Percentiles rank a stretch among this genome's conserved stretches.
phyloP scores from a whole-genome alignment of 1,139 yeast genomes.

The Candida sanyaensis region DNA sequence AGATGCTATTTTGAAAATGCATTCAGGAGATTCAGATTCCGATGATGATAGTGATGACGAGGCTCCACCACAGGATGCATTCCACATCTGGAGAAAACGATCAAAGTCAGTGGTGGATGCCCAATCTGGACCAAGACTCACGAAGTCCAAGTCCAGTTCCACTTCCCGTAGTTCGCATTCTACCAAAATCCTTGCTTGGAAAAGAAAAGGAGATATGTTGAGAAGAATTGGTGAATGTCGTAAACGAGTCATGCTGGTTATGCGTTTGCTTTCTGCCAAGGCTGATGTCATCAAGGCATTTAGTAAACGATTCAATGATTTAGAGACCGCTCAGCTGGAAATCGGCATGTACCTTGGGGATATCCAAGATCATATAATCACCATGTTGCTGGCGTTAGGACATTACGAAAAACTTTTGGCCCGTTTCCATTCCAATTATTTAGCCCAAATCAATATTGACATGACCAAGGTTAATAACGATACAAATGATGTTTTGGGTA shows the following conservation, averaged over 20 bases:
- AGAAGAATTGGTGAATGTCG: conserved; percentile 94
- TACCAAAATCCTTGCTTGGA: conserved; percentile 74
- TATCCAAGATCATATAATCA: conserved; percentile 91
- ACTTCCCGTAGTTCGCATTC: conserved; percentile 36
- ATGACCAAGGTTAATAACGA: conserved; percentile 98
- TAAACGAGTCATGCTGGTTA: conserved; percentile 87
- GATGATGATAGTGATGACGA: conserved; percentile 42
- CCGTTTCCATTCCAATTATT: conserved; percentile 88
- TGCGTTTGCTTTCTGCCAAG: conserved; percentile 82
- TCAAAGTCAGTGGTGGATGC: conserved; percentile 44
- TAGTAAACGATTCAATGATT: conserved; percentile 85
- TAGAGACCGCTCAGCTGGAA: conserved; percentile 49
- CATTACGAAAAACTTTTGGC: conserved; percentile 94
- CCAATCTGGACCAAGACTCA: conserved; percentile 14
- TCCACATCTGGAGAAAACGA: conserved; percentile 40
- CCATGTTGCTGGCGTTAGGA: conserved; percentile 92
- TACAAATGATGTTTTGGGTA: conserved; percentile 93
- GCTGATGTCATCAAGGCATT: conserved; percentile 97
- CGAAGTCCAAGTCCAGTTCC: conserved; percentile 26
- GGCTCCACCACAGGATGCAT: conserved; percentile 21
- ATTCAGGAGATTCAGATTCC: conserved; percentile 59
- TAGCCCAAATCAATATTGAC: conserved; percentile 95
- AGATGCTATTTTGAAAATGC: conserved; percentile 86
- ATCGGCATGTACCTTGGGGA: conserved; percentile 81
- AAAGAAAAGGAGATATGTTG: conserved; percentile 90